A percentile compares a stretch with the other conserved stretches of the same genome.
Evolutionary conservation across 2,329 filamentous ascomycete species (phyloP).

Genomic region (Pezizomycotina sp.): DNA sequence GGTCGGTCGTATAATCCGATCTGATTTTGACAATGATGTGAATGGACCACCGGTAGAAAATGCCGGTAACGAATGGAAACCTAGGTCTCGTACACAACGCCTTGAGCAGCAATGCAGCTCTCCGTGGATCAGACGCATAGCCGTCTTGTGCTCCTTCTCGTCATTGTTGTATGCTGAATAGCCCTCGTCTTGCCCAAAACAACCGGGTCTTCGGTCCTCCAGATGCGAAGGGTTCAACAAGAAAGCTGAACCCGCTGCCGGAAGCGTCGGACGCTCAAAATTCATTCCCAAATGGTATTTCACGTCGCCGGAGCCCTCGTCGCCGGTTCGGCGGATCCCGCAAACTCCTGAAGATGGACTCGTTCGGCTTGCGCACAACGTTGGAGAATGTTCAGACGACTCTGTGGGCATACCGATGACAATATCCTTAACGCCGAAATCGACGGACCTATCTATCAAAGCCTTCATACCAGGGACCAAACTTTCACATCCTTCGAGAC

Average conservation of each 20-base stretch:
- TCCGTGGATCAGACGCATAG: constrained; percentile 94
- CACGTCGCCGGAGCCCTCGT: constrained; percentile 95
- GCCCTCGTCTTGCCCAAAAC: constrained; percentile 94
- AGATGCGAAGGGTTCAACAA: constrained; percentile 97
- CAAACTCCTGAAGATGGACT: no score
- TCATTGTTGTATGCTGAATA: constrained; percentile 99
- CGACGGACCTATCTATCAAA: constrained; percentile 91
- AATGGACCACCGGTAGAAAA: constrained; percentile 92
- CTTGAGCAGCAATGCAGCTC: no score
- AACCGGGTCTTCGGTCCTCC: constrained; percentile 93
- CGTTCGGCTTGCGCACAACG: no score
- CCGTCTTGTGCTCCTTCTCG: constrained; percentile 69
- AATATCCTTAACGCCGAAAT: constrained; percentile 97
- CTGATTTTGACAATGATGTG: constrained; percentile 98
- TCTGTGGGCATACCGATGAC: constrained; percentile 99
- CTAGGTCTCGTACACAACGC: no score
- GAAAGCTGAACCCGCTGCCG: constrained; percentile 96
- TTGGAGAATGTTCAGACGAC: no score
- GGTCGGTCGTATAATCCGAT: constrained; percentile 99
- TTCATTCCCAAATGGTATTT: constrained; percentile 99
- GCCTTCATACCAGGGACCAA: constrained; percentile 99
- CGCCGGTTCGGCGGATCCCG: no score
- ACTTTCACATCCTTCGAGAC: constrained; percentile 90
- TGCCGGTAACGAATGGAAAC: constrained; percentile 85
- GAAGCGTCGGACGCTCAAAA: constrained; percentile 94